Conservation (phyloP, 1,284 basidiomycete species). For the Trichosporon faecale region DNA sequence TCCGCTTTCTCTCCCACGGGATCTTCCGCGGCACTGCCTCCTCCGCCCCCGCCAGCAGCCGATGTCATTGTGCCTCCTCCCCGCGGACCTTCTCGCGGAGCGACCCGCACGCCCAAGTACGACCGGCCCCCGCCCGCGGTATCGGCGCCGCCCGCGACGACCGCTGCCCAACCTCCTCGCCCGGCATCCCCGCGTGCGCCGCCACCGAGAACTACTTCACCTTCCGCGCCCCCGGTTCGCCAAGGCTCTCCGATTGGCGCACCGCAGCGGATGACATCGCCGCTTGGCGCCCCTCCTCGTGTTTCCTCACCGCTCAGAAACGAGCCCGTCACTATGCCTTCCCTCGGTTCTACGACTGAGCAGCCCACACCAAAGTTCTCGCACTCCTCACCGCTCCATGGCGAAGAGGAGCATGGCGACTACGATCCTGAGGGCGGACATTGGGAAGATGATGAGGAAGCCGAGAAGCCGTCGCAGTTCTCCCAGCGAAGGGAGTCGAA, state of each 20-base stretch:
- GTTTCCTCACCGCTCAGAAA: constrained; percentile 24
- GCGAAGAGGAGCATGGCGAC: constrained; percentile 9
- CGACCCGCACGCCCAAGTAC: constrained; percentile 4
- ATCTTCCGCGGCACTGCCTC: background rate
- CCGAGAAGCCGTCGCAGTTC: background rate
- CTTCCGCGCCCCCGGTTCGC: background rate
- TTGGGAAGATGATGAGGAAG: background rate
- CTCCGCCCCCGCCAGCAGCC: background rate
- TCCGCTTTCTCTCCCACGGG: background rate
- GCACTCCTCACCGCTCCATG: constrained; percentile 7
- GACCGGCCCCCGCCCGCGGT: constrained; percentile 7
- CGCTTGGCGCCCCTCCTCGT: constrained; percentile 19
- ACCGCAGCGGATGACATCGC: background rate
- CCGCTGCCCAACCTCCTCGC: background rate
- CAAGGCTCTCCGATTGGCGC: background rate
- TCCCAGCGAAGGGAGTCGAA: background rate
- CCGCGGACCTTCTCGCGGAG: background rate
- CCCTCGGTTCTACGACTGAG: background rate
- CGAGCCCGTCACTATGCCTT: constrained; percentile 11
- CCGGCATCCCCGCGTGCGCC: constrained; percentile 7
- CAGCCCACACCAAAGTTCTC: background rate
- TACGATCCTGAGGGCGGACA: constrained; percentile 22
- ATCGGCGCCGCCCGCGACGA: background rate
- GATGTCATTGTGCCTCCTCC: background rate
- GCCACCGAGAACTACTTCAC: constrained; percentile 1